Conservation (phyloP, 352 stramenopile genomes). For the Peronospora belbahrii region DNA sequence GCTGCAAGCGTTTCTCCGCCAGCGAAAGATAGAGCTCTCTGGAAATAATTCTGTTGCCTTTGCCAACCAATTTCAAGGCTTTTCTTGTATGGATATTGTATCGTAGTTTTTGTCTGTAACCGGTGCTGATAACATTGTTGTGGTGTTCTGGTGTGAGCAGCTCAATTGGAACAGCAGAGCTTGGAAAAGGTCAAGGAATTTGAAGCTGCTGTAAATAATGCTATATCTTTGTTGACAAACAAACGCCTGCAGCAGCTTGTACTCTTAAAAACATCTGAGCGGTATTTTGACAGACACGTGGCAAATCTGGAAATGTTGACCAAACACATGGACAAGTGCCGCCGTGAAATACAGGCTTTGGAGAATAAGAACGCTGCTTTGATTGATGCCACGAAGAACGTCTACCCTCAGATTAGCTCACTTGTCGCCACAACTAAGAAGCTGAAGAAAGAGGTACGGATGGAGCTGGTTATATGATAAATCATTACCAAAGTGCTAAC, state of each 20-base stretch:
- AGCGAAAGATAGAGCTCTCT: conserved; percentile 43
- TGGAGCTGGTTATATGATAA: background rate
- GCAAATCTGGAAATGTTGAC: conserved; percentile 60
- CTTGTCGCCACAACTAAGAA: conserved; percentile 50
- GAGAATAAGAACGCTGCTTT: conserved; percentile 73
- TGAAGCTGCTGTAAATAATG: conserved; percentile 29
- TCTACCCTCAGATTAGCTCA: conserved; percentile 50
- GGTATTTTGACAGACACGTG: conserved; percentile 67
- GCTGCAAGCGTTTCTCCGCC: conserved; percentile 51
- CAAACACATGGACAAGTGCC: conserved; percentile 65
- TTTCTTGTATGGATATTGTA: conserved; percentile 31
- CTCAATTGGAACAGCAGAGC: conserved; percentile 59
- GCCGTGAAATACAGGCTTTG: conserved; percentile 49
- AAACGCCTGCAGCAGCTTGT: conserved; percentile 71
- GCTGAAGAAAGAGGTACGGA: conserved; percentile 57
- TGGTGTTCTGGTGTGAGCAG: conserved; percentile 16
- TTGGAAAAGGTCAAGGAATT: conserved; percentile 36
- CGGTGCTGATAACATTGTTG: conserved; percentile 9
- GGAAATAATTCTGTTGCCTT: conserved; percentile 47
- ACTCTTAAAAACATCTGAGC: conserved; percentile 64
- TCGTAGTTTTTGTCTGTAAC: background rate
- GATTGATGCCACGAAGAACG: conserved; percentile 40
- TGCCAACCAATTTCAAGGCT: conserved; percentile 67
- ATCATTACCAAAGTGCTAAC: conserved; percentile 1
- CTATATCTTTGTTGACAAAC: conserved; percentile 43